Evolutionary conservation across 1,139 yeast species (phyloP).

Genomic region (Debaryomyces subglobosus): DNA sequence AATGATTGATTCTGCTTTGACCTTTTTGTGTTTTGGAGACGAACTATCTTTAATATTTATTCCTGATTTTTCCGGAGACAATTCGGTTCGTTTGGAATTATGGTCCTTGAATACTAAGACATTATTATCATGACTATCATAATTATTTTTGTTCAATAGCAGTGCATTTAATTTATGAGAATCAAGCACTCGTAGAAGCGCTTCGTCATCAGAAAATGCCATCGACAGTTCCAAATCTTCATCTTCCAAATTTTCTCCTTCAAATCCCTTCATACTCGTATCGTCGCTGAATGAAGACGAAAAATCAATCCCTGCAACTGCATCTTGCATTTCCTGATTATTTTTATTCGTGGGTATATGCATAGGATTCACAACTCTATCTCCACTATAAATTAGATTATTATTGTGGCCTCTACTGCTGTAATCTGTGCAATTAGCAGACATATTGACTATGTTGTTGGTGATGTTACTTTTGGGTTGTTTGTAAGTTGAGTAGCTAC

Average conservation of each 20-base stretch:
- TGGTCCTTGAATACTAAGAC: background rate
- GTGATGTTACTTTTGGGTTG: background rate
- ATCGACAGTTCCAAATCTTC: background rate
- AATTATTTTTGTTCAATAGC: background rate
- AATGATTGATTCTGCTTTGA: background rate
- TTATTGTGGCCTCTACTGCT: background rate
- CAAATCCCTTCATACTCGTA: background rate
- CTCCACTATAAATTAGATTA: background rate
- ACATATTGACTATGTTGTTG: background rate
- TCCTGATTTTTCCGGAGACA: background rate
- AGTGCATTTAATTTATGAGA: background rate
- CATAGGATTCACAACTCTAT: background rate
- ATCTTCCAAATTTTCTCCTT: background rate
- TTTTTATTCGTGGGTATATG: background rate
- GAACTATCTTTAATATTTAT: constrained; percentile 1
- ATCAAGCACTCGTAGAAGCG: constrained; percentile 3
- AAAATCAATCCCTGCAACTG: constrained; percentile 8
- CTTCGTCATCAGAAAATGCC: constrained; percentile 5
- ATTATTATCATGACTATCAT: background rate
- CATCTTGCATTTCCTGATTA: background rate
- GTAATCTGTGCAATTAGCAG: background rate
- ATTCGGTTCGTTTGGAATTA: background rate
- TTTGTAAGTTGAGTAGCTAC: constrained; percentile 1
- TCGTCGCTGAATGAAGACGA: constrained; percentile 11
- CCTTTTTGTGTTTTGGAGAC: constrained; percentile 5